Conservation (phyloP, 257 asterid genomes). For the Fraxinus excelsior region DNA sequence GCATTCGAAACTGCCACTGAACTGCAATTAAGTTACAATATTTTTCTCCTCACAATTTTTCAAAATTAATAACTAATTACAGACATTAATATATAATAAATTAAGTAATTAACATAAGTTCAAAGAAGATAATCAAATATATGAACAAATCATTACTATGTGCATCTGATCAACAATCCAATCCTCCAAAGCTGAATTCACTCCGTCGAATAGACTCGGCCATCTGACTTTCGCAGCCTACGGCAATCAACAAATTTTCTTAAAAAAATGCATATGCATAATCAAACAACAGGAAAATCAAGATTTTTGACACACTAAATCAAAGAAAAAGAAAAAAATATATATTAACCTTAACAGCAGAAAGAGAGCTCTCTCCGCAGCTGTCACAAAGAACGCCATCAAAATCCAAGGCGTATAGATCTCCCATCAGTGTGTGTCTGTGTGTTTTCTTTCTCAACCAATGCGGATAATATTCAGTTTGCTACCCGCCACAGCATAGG, state of each 20-base stretch:
- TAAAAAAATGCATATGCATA: not conserved
- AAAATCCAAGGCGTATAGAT: slow-evolving; percentile 90
- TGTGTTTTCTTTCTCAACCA: slow-evolving; percentile 10
- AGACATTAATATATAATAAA: not conserved
- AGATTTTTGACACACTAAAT: not conserved
- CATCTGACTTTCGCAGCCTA: slow-evolving; percentile 97
- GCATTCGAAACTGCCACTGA: not conserved
- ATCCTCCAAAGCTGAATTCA: slow-evolving; percentile 69
- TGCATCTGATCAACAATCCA: slow-evolving; percentile 98
- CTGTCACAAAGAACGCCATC: slow-evolving; percentile 98
- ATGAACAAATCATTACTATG: slow-evolving; percentile 40
- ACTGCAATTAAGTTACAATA: not conserved
- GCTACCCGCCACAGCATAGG: slow-evolving; percentile 42
- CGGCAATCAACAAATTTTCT: not conserved
- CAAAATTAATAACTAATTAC: not conserved
- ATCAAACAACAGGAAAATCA: not conserved
- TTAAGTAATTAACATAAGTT: not conserved
- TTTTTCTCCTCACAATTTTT: not conserved
- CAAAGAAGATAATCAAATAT: not conserved
- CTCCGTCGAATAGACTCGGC: slow-evolving; percentile 71
- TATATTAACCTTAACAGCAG: slow-evolving; percentile 86
- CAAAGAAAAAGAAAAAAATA: not conserved
- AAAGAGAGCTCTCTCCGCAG: slow-evolving; percentile 94
- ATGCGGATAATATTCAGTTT: slow-evolving; percentile 34
- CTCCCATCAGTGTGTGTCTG: slow-evolving; percentile 52